phyloP scores from a whole-genome alignment of 345 rosid genomes.

The Geranium rotundifolium region DNA sequence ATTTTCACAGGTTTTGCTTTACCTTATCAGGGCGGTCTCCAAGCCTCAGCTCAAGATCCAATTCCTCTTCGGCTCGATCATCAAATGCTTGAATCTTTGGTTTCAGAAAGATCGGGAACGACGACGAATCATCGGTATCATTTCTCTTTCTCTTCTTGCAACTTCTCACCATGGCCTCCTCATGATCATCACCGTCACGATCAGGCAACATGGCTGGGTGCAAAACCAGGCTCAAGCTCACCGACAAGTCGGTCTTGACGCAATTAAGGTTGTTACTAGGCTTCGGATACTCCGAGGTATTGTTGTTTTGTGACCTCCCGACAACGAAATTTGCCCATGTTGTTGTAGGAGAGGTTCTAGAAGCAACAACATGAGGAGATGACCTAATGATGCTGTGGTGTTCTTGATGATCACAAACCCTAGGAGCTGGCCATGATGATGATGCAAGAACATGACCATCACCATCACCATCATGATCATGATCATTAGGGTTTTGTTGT shows the following conservation, averaged over 20 bases:
- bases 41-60: slow-evolving; percentile 89
- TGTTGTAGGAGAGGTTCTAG: slow-evolving; percentile 9
- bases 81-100: slow-evolving; percentile 15
- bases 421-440: slow-evolving; percentile 12
- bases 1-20: too few relatives aligned
- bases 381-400: too few relatives aligned
- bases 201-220: background rate
- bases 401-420: slow-evolving; percentile 2
- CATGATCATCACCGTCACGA: background rate
- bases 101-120: background rate
- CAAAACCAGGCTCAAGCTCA: background rate
- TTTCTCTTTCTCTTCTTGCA: background rate
- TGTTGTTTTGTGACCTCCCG: background rate
- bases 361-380: too few relatives aligned
- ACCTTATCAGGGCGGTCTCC: slow-evolving; percentile 16
- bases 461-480: slow-evolving; percentile 14
- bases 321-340: background rate
- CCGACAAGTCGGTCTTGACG: background rate
- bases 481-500: slow-evolving; percentile 40
- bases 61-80: slow-evolving; percentile 25
- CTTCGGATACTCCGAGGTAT: background rate
- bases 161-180: background rate
- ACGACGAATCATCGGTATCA: background rate
- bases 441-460: slow-evolving; percentile 2
- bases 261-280: background rate